Percentiles rank a stretch among this genome's conserved stretches.
These are phyloP conservation scores for Inosperma sp. DNA, from an alignment of 768 basidiomycete species.

Conservation along the genomic window DNA sequence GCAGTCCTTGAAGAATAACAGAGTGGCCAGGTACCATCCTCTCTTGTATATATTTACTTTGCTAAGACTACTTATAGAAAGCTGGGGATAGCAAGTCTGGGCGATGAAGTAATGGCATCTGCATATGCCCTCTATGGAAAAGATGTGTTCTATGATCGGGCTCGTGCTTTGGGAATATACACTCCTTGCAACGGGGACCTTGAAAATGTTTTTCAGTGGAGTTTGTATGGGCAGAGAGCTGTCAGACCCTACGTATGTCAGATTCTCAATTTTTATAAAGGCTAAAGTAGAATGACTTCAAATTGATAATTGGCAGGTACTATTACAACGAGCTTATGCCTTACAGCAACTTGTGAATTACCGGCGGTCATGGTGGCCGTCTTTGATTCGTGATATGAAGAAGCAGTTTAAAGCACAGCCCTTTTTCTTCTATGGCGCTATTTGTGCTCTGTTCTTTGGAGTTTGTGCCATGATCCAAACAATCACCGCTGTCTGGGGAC, in stretches of 20 bases:
- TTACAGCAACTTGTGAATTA: background rate
- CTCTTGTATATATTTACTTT: background rate
- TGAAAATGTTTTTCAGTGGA: background rate
- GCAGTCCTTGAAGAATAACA: background rate
- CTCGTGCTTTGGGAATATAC: background rate
- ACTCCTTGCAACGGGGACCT: background rate
- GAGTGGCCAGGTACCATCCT: background rate
- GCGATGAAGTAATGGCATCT: background rate
- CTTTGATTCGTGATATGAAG: background rate
- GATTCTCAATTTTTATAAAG: background rate
- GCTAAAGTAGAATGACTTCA: no score
- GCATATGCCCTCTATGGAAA: background rate
- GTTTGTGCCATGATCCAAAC: background rate
- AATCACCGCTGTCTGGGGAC: background rate
- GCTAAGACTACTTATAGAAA: background rate
- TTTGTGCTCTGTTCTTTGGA: background rate
- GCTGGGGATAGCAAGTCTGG: background rate
- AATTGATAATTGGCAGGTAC: background rate
- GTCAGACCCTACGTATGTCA: background rate
- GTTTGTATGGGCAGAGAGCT: background rate
- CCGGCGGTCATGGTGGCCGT: background rate
- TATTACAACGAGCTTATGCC: background rate
- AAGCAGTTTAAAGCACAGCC: background rate
- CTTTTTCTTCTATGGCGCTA: background rate
- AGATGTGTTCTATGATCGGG: background rate